A percentile compares a stretch with the other conserved stretches of the same genome.
Conservation (phyloP, 2,329 filamentous ascomycete species). For the Arthroderma uncinatum region DNA sequence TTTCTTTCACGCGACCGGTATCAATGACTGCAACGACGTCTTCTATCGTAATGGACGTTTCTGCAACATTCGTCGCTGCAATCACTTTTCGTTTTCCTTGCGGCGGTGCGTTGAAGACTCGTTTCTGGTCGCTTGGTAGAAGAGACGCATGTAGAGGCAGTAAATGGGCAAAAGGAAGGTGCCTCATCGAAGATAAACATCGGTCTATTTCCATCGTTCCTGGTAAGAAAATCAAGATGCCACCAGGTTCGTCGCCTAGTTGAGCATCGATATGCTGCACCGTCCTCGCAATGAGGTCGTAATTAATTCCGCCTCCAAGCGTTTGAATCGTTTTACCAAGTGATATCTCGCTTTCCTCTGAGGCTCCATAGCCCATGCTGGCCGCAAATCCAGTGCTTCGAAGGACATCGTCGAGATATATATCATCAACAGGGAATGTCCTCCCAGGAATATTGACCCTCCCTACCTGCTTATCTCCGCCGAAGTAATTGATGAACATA, state of each 20-base stretch:
- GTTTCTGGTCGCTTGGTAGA: conserved; percentile 74
- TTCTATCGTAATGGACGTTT: conserved; percentile 97
- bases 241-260: conserved; percentile 62
- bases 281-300: conserved; percentile 69
- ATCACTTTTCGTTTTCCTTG: conserved; percentile 80
- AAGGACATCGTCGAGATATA: conserved; percentile 80
- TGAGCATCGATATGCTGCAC: conserved; percentile 72
- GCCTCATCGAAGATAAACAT: conserved; percentile 56
- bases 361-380: conserved; percentile 20
- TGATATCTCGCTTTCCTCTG: conserved; percentile 33
- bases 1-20: conserved; percentile 91
- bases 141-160: conserved; percentile 87
- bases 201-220: conserved; percentile 85
- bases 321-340: conserved; percentile 61
- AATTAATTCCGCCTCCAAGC: conserved; percentile 78
- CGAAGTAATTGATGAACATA: conserved; percentile 77
- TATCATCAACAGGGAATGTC: conserved; percentile 81
- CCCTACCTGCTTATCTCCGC: conserved; percentile 57
- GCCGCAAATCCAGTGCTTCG: conserved; percentile 59
- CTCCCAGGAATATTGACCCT: conserved; percentile 77
- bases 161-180: conserved; percentile 58
- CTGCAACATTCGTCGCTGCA: conserved; percentile 90
- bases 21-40: conserved; percentile 95
- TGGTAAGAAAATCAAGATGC: conserved; percentile 90
- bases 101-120: conserved; percentile 69